Percentiles rank a stretch among this genome's conserved stretches.
These are phyloP conservation scores for Calonectria fujianensis DNA, from an alignment of 2,329 filamentous ascomycete species.

Conservation along the genomic window DNA sequence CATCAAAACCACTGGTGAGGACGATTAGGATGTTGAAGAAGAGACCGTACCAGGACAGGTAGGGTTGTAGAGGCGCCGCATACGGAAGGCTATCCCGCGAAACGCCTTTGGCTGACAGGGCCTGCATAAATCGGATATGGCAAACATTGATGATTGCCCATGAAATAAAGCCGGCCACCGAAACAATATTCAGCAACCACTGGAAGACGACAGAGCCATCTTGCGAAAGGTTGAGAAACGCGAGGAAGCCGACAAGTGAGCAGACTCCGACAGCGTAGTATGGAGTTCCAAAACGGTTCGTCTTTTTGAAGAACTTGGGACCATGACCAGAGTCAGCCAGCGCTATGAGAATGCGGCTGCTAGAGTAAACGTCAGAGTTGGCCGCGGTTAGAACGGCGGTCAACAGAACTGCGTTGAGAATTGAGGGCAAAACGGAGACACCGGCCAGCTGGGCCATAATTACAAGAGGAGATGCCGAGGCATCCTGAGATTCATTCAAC, in stretches of 20 bases:
- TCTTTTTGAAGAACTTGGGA: constrained; percentile 74
- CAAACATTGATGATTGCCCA: constrained; percentile 81
- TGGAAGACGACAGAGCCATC: constrained; percentile 78
- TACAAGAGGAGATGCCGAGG: constrained; percentile 79
- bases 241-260: constrained; percentile 77
- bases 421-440: constrained; percentile 77
- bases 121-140: constrained; percentile 79
- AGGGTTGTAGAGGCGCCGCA: constrained; percentile 77
- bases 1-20: constrained; percentile 81
- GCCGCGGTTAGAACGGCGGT: constrained; percentile 87
- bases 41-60: constrained; percentile 78
- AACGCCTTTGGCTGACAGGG: constrained; percentile 73
- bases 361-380: constrained; percentile 85
- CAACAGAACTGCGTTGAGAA: constrained; percentile 87
- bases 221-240: constrained; percentile 79
- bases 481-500: constrained; percentile 71
- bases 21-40: constrained; percentile 79
- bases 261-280: constrained; percentile 73
- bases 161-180: constrained; percentile 81
- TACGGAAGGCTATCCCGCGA: constrained; percentile 77
- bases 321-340: constrained; percentile 80
- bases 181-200: constrained; percentile 83
- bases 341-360: constrained; percentile 80
- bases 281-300: constrained; percentile 78
- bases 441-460: constrained; percentile 78